These are phyloP conservation scores for Ganoderma boninense DNA, from an alignment of 1,284 basidiomycete species.

Conservation along the genomic window DNA sequence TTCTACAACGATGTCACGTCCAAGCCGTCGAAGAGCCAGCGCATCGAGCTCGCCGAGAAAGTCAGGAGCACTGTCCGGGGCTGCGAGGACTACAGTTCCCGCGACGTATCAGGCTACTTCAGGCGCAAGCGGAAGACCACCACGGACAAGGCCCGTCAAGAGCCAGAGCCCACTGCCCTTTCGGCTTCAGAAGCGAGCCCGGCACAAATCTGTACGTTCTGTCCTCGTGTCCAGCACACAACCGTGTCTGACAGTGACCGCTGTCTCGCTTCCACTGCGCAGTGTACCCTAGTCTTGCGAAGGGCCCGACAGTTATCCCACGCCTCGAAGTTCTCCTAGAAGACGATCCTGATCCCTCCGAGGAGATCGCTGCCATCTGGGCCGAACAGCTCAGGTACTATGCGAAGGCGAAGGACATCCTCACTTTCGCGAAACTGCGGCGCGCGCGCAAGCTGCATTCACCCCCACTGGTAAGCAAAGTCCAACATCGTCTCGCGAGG, in stretches of 20 bases:
- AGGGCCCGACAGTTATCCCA: slow-evolving; percentile 1
- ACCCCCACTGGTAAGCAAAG: background rate
- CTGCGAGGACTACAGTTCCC: slow-evolving; percentile 17
- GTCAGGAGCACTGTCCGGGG: slow-evolving; percentile 11
- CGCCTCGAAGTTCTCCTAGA: slow-evolving; percentile 19
- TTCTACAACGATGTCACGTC: slow-evolving; percentile 16
- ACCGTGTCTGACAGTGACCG: background rate
- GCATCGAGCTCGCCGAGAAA: slow-evolving; percentile 7
- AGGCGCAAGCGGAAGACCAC: slow-evolving; percentile 9
- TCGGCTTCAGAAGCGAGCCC: background rate
- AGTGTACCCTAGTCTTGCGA: slow-evolving; percentile 27
- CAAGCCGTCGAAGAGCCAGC: slow-evolving; percentile 12
- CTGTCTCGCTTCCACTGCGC: background rate
- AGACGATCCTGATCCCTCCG: slow-evolving; percentile 15
- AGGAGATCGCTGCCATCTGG: slow-evolving; percentile 18
- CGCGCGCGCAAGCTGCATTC: background rate
- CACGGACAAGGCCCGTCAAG: background rate
- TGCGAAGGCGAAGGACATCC: slow-evolving; percentile 17
- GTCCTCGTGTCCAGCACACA: too few relatives aligned
- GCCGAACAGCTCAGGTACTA: slow-evolving; percentile 14
- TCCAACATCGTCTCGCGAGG: background rate
- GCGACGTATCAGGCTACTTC: slow-evolving; percentile 15
- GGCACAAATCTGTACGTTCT: slow-evolving; percentile 18
- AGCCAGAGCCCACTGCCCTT: too few relatives aligned
- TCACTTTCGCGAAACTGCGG: slow-evolving; percentile 18